Evolutionary conservation across 176 grass and related monocot genomes (phyloP), one percentile per base, ranked within the genome.

Genomic region (Neostapfia colusana): DNA sequence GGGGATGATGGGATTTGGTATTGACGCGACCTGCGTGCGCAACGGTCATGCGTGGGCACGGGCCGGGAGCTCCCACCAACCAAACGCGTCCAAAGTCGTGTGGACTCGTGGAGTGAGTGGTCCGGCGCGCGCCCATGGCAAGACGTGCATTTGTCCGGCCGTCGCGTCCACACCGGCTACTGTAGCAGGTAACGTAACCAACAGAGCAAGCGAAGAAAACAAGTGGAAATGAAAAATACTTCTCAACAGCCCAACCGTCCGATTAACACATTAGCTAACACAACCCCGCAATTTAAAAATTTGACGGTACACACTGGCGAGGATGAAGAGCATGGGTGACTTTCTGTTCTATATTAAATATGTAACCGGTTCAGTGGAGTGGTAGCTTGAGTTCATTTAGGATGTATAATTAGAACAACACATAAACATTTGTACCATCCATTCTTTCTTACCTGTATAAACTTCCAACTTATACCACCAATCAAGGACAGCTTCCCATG

Each of bases 191-290:
- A 8, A 37, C 48, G 48, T 38, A 7, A 36, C 27, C 26, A 51
- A 36, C 46, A 17, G 23, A 70, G 45, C 41, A 45, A 20, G 7
- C 7, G 9, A 39, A 39, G 35, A 40, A 21, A 70, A 44, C 28
- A 6, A 73, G 12, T 7, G 42, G 42, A 44, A n/a, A n/a, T n/a
- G n/a, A n/a, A n/a, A n/a, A n/a, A 10, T 2, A 7, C 28, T 37
- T 37, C 69, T 54, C 69, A 72, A 72, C 69, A 18, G 70, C 70
- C 31, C 50, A 36, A 34, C 43, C 42, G 63, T 18, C 71, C 71
- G 42, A 28, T 14, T 49, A 49, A 48, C 42, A 48, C 53, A 42
- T 41, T 73, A 53, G 51, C 51, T 62, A 45, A 62, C 34, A 62
- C 23, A 26, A 59, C 24, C 73, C 28, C 10, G 9, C 25, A 28